Conservation (phyloP, 257 asterid species). For the Eustoma russellianum region DNA sequence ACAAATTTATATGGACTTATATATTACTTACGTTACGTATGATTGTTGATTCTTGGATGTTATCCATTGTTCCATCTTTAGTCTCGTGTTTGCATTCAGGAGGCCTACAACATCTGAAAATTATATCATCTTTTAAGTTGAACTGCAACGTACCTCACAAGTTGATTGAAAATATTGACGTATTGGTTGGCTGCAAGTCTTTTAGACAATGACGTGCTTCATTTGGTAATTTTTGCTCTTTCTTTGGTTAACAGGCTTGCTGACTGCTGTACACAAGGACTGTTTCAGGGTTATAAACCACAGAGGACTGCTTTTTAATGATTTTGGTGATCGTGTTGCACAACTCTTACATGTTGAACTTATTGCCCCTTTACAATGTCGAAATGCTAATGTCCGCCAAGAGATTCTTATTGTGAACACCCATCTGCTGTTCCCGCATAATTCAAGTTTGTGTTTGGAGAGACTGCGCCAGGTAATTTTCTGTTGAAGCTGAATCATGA, state of each 20-base stretch:
- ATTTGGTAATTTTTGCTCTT: constrained; percentile 4
- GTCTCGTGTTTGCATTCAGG: no score
- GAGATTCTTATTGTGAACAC: constrained; percentile 95
- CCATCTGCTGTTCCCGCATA: constrained; percentile 85
- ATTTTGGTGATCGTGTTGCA: constrained; percentile 98
- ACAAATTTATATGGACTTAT: background rate
- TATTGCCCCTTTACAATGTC: constrained; percentile 42
- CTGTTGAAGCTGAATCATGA: background rate
- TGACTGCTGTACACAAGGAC: no score
- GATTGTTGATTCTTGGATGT: no score
- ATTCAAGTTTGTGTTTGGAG: constrained; percentile 88
- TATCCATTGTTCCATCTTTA: no score
- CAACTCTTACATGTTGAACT: constrained; percentile 89
- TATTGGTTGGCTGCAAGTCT: no score
- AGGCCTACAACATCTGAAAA: no score
- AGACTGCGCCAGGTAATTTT: constrained; percentile 72
- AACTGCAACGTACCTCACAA: no score
- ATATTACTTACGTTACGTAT: background rate
- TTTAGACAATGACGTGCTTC: background rate
- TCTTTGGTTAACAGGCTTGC: constrained; percentile 44
- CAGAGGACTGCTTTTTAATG: constrained; percentile 85
- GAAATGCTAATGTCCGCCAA: constrained; percentile 44
- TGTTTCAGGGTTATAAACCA: constrained; percentile 70
- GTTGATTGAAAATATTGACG: no score
- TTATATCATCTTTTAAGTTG: no score